Base-by-base conservation (phyloP, 75 land plant species). In the Cryptomeria japonica region DNA sequence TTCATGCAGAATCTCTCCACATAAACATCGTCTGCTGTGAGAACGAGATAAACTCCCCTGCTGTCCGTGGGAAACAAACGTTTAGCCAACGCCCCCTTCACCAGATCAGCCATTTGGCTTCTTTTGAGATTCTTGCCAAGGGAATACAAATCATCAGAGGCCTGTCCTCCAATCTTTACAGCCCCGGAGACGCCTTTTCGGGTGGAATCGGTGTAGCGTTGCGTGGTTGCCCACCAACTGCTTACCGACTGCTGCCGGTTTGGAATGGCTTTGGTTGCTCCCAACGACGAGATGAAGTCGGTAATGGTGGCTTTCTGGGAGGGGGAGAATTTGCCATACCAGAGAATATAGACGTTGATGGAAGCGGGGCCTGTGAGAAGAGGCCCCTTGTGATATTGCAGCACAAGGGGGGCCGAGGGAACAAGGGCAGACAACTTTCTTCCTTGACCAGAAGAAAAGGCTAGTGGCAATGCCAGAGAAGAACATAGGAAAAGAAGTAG, bases 1-100 rank as follows among this genome's bases (percentile, higher is more conserved):
- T 91, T 92, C 89, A 88, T 86, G 90, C 97, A 96, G 91, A 96
- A 95, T 13, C 97, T 96, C 51, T 95, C 94, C 22, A 94, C 96
- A 28, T 86, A 80, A 84, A 96, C 97, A 86, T 96, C 97, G 3
- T 70, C 88, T 0, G 97, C 84, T 0, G 97, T 96, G 19, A 96
- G 85, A 11, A 96, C 89, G 36, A 96, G 76, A 90, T 89, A 95
- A 25, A 96, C 58, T n/a, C 83, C 85, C 51, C 83, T 73, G 49
- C 93, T 88, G 87, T 91, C 89, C 32, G 72, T 25, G 8, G 87
- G 61, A n/a, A 86, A 64, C 18, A 83, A 53, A 19, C 51, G 44
- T 2, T 32, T 53, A 28, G 68, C 42, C 28, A 84, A 18, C 3
- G 90, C 91, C 64, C 92, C 82, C 2, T 44, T 16, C 22, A 87